A percentile compares a stretch with the other conserved stretches of the same genome.
These are phyloP conservation scores for Trypanosoma congolense DNA, from an alignment of 208 protist genomes.

Conservation along the genomic window DNA sequence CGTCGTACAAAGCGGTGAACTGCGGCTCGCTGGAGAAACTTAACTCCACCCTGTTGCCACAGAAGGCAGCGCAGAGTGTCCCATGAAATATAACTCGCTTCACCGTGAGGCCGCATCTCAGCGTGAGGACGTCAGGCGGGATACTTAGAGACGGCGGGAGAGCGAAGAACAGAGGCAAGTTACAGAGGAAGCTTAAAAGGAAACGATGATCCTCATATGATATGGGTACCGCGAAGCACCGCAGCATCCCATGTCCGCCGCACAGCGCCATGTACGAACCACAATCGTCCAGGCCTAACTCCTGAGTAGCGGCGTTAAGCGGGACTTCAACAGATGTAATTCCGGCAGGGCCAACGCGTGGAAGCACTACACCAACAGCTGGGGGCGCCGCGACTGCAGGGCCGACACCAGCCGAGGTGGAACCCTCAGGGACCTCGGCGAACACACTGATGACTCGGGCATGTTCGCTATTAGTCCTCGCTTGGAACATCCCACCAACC, in stretches of 20 bases:
- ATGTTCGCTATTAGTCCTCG: conserved; percentile 9
- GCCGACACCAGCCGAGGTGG: not conserved
- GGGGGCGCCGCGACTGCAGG: conserved; percentile 5
- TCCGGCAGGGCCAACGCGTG: conserved; percentile 45
- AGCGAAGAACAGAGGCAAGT: conserved; percentile 44
- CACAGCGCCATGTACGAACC: not conserved
- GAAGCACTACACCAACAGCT: conserved; percentile 51
- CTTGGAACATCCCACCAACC: conserved; percentile 8
- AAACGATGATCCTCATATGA: conserved; percentile 73
- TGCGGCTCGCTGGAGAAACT: conserved; percentile 56
- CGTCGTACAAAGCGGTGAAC: conserved; percentile 59
- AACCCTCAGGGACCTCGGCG: conserved; percentile 5
- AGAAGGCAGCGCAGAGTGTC: conserved; percentile 50
- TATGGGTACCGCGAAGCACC: conserved; percentile 61
- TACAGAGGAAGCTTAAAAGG: conserved; percentile 42
- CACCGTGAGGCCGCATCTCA: conserved; percentile 48
- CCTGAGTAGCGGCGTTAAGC: conserved; percentile 2
- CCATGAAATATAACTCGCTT: conserved; percentile 53
- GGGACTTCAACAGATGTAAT: conserved; percentile 54
- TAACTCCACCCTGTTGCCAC: conserved; percentile 47
- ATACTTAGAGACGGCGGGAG: conserved; percentile 45
- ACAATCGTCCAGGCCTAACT: not conserved
- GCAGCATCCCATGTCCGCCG: conserved; percentile 21
- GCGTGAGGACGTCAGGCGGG: conserved; percentile 57
- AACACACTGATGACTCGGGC: conserved; percentile 7